These are phyloP conservation scores for Beta lomatogona DNA, from an alignment of 179 eudicot species.

Conservation along the genomic window DNA sequence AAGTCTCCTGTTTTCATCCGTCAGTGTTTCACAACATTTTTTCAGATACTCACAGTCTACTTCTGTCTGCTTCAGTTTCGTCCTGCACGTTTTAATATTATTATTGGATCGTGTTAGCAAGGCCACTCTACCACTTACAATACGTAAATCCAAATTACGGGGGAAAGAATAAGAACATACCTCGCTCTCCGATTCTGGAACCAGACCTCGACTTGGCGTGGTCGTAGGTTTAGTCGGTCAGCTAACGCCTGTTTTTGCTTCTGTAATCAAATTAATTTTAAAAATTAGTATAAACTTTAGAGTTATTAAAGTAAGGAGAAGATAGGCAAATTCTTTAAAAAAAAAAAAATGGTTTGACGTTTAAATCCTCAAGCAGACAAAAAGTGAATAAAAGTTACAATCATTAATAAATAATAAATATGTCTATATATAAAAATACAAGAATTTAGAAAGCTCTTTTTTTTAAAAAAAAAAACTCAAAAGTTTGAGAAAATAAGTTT, in stretches of 20 bases:
- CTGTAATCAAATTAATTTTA: conserved; percentile 14
- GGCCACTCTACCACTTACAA: not conserved
- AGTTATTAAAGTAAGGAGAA: too few species aligned
- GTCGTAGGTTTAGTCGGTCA: conserved; percentile 38
- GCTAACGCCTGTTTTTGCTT: conserved; percentile 50
- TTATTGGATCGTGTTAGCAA: not conserved
- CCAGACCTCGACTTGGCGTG: conserved; percentile 53
- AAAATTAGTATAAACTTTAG: too few species aligned
- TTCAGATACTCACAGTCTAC: conserved; percentile 46
- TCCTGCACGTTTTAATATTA: conserved; percentile 35
- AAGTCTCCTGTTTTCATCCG: conserved; percentile 47
- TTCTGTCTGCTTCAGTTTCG: conserved; percentile 51
- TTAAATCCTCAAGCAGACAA: too few species aligned
- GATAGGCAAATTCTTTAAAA: too few species aligned
- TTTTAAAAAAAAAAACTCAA: too few species aligned
- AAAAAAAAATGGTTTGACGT: too few species aligned
- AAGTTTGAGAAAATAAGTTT: too few species aligned
- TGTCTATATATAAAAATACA: too few species aligned
- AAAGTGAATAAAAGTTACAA: too few species aligned
- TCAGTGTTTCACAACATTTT: conserved; percentile 44
- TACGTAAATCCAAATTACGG: not conserved
- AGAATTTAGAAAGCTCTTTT: too few species aligned
- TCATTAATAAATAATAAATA: too few species aligned
- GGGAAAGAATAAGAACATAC: not conserved
- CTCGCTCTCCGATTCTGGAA: conserved; percentile 51